Percentiles rank a stretch among this genome's conserved stretches.
Evolutionary conservation across 2,329 filamentous ascomycete genomes (phyloP).

Genomic region (Hirsutella minnesotensis): DNA sequence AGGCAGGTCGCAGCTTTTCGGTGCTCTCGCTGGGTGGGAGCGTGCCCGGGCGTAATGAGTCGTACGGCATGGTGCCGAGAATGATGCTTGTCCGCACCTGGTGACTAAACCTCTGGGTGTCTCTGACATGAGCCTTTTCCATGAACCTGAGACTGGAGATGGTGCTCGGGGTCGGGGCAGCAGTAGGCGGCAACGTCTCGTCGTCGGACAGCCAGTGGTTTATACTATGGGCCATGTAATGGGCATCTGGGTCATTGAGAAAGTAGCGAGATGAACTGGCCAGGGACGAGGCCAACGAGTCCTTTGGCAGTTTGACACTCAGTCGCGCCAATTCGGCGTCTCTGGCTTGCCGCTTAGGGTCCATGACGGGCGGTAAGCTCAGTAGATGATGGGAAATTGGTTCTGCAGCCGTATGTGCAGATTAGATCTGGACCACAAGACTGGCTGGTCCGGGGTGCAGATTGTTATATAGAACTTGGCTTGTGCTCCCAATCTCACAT

Average conservation of each 20-base stretch:
- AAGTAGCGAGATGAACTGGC: constrained; percentile 13
- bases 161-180: constrained; percentile 8
- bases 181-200: constrained; percentile 11
- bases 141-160: constrained; percentile 11
- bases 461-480: not conserved
- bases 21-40: constrained; percentile 11
- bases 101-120: not conserved
- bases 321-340: constrained; percentile 7
- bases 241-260: constrained; percentile 11
- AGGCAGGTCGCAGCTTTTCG: constrained; percentile 13
- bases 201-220: constrained; percentile 14
- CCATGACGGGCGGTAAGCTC: not conserved
- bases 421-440: not conserved
- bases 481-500: too few species aligned
- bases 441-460: not conserved
- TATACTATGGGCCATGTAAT: constrained; percentile 10
- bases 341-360: not conserved
- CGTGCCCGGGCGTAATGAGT: constrained; percentile 9
- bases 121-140: constrained; percentile 6
- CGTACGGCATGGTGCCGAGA: constrained; percentile 3
- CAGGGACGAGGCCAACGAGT: constrained; percentile 13
- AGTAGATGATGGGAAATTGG: too few species aligned
- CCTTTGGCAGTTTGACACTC: constrained; percentile 13
- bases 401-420: not conserved
- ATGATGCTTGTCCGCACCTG: constrained; percentile 1